Evolutionary conservation across 1,139 yeast genomes (phyloP), one percentile per base, ranked within the genome.

Genomic region (Yamadazyma triangularis): DNA sequence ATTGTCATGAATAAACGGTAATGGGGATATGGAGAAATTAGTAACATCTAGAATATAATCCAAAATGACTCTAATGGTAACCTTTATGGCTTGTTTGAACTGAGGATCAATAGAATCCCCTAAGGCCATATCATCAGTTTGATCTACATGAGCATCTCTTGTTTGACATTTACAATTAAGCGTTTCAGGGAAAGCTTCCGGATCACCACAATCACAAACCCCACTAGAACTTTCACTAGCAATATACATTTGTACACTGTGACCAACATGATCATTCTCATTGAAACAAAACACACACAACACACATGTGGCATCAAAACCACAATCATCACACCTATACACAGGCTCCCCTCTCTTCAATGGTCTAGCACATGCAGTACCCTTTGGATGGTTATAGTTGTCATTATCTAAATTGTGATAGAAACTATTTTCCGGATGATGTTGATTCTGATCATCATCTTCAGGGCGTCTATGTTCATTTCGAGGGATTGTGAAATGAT

Each of bases 171-270:
- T 53, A 53, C 96, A 89, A 33, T 73, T 59, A 31, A 79, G 60
- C 3, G 61, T 56, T 4, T 51, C 53, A 20, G 63, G 70, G 79
- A 95, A 89, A 0, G 95, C 94, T 39, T 81, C 86, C 0, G 73
- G 68, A 50, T 91, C 96, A 2, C 97, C 96, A 59, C 97, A 91
- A 52, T 91, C 96, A 53, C 97, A 91, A 14, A 81, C 73, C 2
- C 89, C 86, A 8, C 70, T 75, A 29, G 64, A 64, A 5, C 46
- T 45, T 1, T 74, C 79, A 2, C 53, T 42, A 4, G 85, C 69
- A 8, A 64, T 60, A 40, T 71, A 70, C 26, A 75, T 69, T 13
- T 65, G 57, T 3, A 83, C 84, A 38, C 73, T 72, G 49, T 83
- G 93, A 28, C 70, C 77, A 11, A 56, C 48, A 50, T 83, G 94